phyloP scores from a whole-genome alignment of 768 basidiomycete species.

The Coprinopsis marcescibilis region DNA sequence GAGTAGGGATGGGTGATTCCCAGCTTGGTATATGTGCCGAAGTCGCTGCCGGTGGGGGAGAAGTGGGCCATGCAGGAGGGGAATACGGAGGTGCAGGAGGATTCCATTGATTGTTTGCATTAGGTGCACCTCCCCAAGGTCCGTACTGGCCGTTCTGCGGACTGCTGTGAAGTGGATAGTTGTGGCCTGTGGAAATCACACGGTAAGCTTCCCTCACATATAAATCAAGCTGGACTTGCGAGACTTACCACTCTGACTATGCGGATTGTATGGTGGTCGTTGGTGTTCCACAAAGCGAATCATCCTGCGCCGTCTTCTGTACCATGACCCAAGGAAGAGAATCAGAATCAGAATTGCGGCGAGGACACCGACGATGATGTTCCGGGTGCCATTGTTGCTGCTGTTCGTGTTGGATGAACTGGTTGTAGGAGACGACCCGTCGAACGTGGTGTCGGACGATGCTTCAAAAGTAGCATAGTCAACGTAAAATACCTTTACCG shows the following conservation, averaged over 20 bases:
- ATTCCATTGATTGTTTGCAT: not conserved
- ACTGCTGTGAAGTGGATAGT: not conserved
- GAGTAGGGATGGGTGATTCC: not conserved
- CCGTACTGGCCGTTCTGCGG: not conserved
- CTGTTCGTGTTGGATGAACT: not conserved
- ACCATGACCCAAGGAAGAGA: not conserved
- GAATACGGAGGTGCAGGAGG: not conserved
- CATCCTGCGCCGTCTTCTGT: not conserved
- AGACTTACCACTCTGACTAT: not conserved
- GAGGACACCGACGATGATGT: not conserved
- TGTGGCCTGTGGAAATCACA: not conserved
- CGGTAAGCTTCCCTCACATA: too few relatives aligned
- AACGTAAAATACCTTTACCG: not conserved
- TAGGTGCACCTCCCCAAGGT: not conserved
- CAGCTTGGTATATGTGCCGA: not conserved
- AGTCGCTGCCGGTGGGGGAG: not conserved
- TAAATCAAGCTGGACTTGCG: not conserved
- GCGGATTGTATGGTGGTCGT: not conserved
- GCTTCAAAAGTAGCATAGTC: constrained; percentile 8
- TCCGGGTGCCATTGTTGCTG: not conserved
- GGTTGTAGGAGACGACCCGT: not conserved
- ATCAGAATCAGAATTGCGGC: not conserved
- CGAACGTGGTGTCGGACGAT: not conserved
- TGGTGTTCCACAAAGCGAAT: not conserved
- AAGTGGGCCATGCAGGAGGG: not conserved